Evolutionary conservation across 225 moss, liverwort and hornwort genomes (phyloP), one percentile per base, ranked within the genome.

Genomic region (Thuidium tamariscinum): DNA sequence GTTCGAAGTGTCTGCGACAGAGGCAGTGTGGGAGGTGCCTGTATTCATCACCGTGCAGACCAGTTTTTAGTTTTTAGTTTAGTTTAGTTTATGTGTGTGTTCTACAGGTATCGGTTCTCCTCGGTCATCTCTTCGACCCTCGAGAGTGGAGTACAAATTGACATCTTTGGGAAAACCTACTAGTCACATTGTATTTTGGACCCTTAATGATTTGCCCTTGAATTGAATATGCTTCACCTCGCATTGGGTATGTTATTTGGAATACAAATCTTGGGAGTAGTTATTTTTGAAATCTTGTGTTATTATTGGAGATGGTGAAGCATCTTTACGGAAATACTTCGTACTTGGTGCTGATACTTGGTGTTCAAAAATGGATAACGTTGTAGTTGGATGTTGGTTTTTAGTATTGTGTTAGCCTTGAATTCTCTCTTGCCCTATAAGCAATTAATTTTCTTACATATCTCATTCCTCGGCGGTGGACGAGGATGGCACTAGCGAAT

Each of bases 401-500:
- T 39, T 23, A 23, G 14, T 25, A 41, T 39, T 13, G 13, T 23
- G 13, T 13, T 36, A 66, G 6, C 10, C 21, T n/a, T 20, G 21
- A 66, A 6, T n/a, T 18, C 10, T n/a, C n/a, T 19, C 6, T 32
- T 63, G 17, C 0, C 7, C 0, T 16, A 2, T 19, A 11, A 20
- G 11, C 11, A 36, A 66, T 66, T 3, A 20, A 5, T 37, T 36
- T n/a, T 3, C 5, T 18, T 3, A n/a, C 6, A 19, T 10, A 5
- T 61, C 4, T 66, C 3, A 20, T 19, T 11, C n/a, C 10, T n/a
- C 19, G 6, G 21, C 2, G 0, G 21, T 11, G 2, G 11, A 66
- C 3, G 34, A 36, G 21, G n/a, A 36, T 0, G 6, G 21, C n/a
- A 20, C 20, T 63, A 16, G 63, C 17, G 32, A 16, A 34, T 16